A percentile compares a stretch with the other conserved stretches of the same genome.
Evolutionary conservation across 306 rosid species (phyloP).

Genomic region (Dalbergia cultrata): DNA sequence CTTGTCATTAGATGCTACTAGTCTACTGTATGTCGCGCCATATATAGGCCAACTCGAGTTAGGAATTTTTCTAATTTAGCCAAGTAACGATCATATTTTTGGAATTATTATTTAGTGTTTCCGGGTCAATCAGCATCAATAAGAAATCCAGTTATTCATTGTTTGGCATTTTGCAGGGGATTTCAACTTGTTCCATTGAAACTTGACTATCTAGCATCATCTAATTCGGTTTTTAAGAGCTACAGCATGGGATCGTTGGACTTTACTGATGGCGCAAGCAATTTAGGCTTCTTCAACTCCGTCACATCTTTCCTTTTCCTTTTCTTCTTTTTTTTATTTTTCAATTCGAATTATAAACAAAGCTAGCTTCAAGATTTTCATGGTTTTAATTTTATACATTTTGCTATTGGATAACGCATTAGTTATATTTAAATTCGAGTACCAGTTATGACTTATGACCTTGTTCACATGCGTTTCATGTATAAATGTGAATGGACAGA

Average conservation of each 20-base stretch:
- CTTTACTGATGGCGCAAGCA: conserved; percentile 46
- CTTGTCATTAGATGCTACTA: background rate
- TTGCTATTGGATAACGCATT: conserved; percentile 41
- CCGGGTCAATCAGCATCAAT: background rate
- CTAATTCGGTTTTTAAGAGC: conserved; percentile 40
- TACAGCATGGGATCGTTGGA: conserved; percentile 33
- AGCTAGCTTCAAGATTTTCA: conserved; percentile 41
- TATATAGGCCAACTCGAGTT: conserved; percentile 4
- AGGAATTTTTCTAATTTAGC: background rate
- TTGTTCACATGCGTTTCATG: conserved; percentile 6
- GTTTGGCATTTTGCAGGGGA: conserved; percentile 48
- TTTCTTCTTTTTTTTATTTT: background rate
- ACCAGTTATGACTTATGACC: conserved; percentile 5
- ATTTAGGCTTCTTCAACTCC: conserved; percentile 38
- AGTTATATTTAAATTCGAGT: conserved; percentile 20
- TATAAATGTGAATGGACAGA: background rate
- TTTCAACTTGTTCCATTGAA: conserved; percentile 37
- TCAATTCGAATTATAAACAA: conserved; percentile 24
- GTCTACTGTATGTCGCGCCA: background rate
- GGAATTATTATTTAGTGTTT: background rate
- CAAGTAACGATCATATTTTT: conserved; percentile 6
- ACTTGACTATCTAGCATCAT: conserved; percentile 36
- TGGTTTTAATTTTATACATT: conserved; percentile 45
- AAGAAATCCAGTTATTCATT: conserved; percentile 7
- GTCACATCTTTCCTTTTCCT: conserved; percentile 11